These are phyloP conservation scores for Rhododendron kiyosumense DNA, from an alignment of 148 eudicot genomes.

Conservation along the genomic window DNA sequence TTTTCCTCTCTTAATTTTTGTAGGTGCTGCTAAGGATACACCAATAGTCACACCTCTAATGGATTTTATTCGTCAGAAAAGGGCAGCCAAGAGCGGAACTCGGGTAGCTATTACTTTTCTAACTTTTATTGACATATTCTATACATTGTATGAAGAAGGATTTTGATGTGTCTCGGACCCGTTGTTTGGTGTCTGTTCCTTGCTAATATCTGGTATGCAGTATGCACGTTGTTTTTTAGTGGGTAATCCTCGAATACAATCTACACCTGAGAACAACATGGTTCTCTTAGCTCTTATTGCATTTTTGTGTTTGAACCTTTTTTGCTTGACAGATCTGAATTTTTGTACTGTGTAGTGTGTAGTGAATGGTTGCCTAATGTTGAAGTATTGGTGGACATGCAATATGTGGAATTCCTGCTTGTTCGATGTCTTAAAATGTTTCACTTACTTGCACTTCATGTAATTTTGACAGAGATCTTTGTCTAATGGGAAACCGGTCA, in stretches of 20 bases:
- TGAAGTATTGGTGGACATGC: neutral
- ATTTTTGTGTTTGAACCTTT: no score
- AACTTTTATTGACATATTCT: neutral
- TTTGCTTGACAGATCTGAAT: neutral
- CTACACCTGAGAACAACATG: no score
- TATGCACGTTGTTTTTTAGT: neutral
- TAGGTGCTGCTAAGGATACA: slow-evolving; percentile 51
- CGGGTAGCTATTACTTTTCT: slow-evolving; percentile 33
- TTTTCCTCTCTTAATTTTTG: slow-evolving; percentile 8
- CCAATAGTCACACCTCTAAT: slow-evolving; percentile 59
- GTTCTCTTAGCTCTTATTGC: neutral
- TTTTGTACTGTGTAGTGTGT: neutral
- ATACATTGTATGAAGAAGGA: neutral
- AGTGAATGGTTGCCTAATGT: neutral
- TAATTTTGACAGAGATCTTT: slow-evolving; percentile 28
- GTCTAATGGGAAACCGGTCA: slow-evolving; percentile 43
- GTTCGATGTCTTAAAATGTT: neutral
- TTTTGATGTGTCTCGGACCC: neutral
- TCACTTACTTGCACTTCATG: neutral
- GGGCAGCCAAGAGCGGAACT: slow-evolving; percentile 51
- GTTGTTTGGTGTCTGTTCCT: neutral
- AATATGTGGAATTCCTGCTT: neutral
- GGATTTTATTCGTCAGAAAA: slow-evolving; percentile 60
- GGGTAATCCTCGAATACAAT: neutral
- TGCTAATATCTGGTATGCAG: neutral